Percentiles rank a stretch among this genome's conserved stretches.
These are phyloP conservation scores for Lachnellula subtilissima DNA, from an alignment of 2,329 filamentous ascomycete species.

Conservation along the genomic window DNA sequence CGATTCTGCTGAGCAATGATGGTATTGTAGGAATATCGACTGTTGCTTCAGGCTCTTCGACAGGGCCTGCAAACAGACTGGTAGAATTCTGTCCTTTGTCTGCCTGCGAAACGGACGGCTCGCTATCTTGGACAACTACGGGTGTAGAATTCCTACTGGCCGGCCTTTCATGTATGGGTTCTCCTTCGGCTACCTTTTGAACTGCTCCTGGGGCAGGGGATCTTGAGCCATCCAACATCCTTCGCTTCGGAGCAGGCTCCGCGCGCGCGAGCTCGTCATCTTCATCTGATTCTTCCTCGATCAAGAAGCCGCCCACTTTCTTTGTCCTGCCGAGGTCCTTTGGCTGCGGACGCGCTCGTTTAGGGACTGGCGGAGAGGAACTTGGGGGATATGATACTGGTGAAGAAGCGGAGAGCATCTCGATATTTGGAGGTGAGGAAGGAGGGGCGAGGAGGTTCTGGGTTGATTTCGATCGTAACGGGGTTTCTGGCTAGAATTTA, in stretches of 20 bases:
- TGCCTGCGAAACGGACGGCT: neutral
- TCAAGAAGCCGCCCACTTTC: conserved; percentile 40
- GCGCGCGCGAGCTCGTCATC: conserved; percentile 29
- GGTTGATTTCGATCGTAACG: conserved; percentile 15
- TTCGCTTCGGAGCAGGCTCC: conserved; percentile 39
- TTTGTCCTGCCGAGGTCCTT: conserved; percentile 32
- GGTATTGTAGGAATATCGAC: conserved; percentile 13
- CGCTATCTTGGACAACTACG: neutral
- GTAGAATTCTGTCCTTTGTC: neutral
- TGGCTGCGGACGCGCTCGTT: conserved; percentile 34
- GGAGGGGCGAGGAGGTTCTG: conserved; percentile 9
- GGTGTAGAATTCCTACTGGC: neutral
- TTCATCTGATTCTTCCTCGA: conserved; percentile 40
- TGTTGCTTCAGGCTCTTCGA: neutral
- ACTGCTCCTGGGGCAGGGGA: conserved; percentile 5
- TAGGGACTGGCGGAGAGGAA: conserved; percentile 29
- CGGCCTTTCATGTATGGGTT: neutral
- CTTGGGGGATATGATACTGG: conserved; percentile 40
- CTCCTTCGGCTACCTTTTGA: neutral
- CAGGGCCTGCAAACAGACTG: neutral
- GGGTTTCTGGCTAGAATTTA: conserved; percentile 20
- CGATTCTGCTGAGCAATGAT: conserved; percentile 17
- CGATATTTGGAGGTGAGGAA: conserved; percentile 36
- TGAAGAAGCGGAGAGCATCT: conserved; percentile 57
- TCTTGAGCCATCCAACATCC: conserved; percentile 37